Conservation (phyloP, 2,329 filamentous ascomycete genomes). For the Thermothelomyces thermophilus region DNA sequence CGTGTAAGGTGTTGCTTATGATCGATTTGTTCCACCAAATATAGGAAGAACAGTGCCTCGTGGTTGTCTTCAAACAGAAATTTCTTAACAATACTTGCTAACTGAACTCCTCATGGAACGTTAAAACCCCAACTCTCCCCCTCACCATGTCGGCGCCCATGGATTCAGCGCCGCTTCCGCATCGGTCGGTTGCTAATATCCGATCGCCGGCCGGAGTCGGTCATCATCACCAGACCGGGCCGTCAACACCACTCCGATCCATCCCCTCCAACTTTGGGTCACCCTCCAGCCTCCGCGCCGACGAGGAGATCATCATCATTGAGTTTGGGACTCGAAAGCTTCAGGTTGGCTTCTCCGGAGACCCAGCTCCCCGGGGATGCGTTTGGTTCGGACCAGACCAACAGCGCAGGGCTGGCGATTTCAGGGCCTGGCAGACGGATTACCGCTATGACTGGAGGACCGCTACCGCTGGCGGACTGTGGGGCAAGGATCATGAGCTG, state of each 20-base stretch:
- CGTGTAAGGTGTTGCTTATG: neutral
- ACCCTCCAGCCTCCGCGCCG: conserved; percentile 56
- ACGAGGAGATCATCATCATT: conserved; percentile 79
- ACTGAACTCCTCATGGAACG: neutral
- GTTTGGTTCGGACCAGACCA: conserved; percentile 69
- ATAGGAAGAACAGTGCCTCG: neutral
- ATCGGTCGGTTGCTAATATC: conserved; percentile 54
- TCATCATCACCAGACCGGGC: conserved; percentile 48
- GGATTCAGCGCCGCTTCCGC: conserved; percentile 39
- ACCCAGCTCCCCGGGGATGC: conserved; percentile 65
- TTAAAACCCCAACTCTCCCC: neutral
- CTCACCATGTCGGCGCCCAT: conserved; percentile 13
- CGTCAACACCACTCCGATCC: conserved; percentile 44
- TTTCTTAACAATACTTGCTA: too few relatives aligned
- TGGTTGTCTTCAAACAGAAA: too few relatives aligned
- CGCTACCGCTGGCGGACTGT: conserved; percentile 42
- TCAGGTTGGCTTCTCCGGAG: conserved; percentile 79
- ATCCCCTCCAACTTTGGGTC: conserved; percentile 52
- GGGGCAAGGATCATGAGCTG: conserved; percentile 63
- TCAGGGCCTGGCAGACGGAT: conserved; percentile 59
- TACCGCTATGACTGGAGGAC: conserved; percentile 44
- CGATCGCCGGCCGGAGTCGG: conserved; percentile 31
- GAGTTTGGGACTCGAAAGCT: conserved; percentile 77
- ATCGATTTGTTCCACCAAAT: neutral
- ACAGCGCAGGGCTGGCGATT: conserved; percentile 73